Base-by-base conservation (phyloP, 192 early-diverging fungal species). In the Allomyces javanicus region DNA sequence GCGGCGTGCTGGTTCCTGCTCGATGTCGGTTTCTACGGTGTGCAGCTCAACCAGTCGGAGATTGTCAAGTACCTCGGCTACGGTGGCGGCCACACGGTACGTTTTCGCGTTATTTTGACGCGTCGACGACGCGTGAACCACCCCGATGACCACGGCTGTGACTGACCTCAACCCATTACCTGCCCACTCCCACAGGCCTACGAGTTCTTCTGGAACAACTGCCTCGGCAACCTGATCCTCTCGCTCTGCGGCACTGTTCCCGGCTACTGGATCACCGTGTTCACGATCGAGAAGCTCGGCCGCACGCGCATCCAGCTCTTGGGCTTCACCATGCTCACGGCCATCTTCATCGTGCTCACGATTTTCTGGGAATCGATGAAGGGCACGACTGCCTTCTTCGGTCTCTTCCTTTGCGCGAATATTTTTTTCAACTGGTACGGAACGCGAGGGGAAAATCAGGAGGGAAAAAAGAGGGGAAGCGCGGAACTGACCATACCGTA, bases 191-290 rank as follows among this genome's bases (percentile, higher is more conserved):
- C 4, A 4, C 33, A 40, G 33, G 50, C 50, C 17, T 58, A 21
- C 50, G 50, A 58, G 17, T 58, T 67, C 74, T 65, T 70, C 66
- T 86, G 79, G 77, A 84, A 85, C 72, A 85, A 79, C 61, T 74
- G 89, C 24, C 74, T 92, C 70, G 96, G 96, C 69, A 93, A 88
- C 81, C 81, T 94, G 70, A 93, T 93, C 70, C 85, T 99, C 72
- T 88, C 89, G 62, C 66, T 89, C 19, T 77, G 89, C 21, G 90
- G 90, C 61, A 85, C 85, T 24, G 81, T 96, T 9, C 96, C 96
- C 44, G 96, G 96, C 55, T 99, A 96, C 86, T 94, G 89, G 90
- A 78, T 99, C 72, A 77, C 89, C 5, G 92, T 99, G 69, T 87
- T 88, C 67, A 77, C 86, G 24, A 88, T 99, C 44, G 96, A 99